A percentile compares a stretch with the other conserved stretches of the same genome.
phyloP scores from a whole-genome alignment of 768 basidiomycete species.

The Leccinum broughii region DNA sequence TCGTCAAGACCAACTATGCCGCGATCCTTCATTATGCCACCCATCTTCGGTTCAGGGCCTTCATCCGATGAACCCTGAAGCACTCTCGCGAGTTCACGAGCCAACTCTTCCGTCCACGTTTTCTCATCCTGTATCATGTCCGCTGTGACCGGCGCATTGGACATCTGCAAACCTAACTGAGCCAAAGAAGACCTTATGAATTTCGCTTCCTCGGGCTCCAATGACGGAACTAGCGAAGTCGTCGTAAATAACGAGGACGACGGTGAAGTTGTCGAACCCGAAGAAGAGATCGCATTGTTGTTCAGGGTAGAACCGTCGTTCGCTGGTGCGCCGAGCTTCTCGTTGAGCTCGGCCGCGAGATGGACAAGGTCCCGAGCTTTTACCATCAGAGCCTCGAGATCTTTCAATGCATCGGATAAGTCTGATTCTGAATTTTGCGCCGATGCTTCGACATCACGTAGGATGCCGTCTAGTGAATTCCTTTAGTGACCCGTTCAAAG shows the following conservation, averaged over 20 bases:
- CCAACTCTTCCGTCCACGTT: conserved; percentile 77
- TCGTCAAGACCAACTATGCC: conserved; percentile 89
- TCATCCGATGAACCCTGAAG: conserved; percentile 49
- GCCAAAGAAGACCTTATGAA: conserved; percentile 87
- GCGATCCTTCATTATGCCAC: conserved; percentile 74
- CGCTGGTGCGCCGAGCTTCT: conserved; percentile 60
- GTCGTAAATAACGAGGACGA: conserved; percentile 26
- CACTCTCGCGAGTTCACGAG: conserved; percentile 75
- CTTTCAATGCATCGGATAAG: conserved; percentile 76
- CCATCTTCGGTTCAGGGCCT: conserved; percentile 15
- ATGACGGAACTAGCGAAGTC: conserved; percentile 37
- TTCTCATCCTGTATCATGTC: conserved; percentile 87
- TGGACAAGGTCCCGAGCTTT: conserved; percentile 93
- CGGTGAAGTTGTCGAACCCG: conserved; percentile 23
- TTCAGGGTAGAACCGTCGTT: conserved; percentile 8
- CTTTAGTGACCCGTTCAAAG: conserved; percentile 5
- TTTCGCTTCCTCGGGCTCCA: conserved; percentile 79
- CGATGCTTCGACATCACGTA: conserved; percentile 70
- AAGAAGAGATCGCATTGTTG: conserved; percentile 7
- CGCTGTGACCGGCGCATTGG: conserved; percentile 77
- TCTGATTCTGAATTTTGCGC: conserved; percentile 61
- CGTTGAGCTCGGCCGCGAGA: conserved; percentile 85
- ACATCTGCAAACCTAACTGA: conserved; percentile 82
- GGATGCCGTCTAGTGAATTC: conserved; percentile 67
- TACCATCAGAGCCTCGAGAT: conserved; percentile 87